Conservation (phyloP, 352 stramenopile genomes). For the Blastocystis sp. region DNA sequence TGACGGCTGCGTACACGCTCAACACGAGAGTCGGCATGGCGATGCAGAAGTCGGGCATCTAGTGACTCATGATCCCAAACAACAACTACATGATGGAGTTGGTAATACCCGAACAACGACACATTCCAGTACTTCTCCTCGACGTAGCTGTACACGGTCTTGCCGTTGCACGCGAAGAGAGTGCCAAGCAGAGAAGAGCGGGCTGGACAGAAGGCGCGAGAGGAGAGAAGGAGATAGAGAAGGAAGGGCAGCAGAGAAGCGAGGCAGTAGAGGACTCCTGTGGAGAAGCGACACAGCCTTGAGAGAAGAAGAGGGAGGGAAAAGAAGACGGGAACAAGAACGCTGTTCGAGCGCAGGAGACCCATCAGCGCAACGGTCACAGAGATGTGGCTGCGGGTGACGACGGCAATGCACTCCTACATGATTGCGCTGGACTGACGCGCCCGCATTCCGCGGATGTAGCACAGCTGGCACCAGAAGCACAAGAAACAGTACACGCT, state of each 20-base stretch:
- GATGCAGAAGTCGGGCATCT: slow-evolving; percentile 18
- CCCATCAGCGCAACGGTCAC: not conserved
- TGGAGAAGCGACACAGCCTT: not conserved
- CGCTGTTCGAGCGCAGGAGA: slow-evolving; percentile 23
- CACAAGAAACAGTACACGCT: not conserved
- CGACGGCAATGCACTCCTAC: no score
- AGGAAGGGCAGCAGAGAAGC: not conserved
- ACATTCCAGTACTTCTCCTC: slow-evolving; percentile 69
- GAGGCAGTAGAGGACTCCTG: not conserved
- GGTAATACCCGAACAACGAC: slow-evolving; percentile 39
- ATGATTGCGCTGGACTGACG: no score
- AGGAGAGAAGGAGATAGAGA: not conserved
- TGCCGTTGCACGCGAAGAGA: slow-evolving; percentile 28
- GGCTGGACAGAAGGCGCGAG: not conserved
- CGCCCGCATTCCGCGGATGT: not conserved
- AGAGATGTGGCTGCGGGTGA: not conserved
- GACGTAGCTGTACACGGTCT: slow-evolving; percentile 22
- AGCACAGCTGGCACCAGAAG: not conserved
- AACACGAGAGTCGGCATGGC: slow-evolving; percentile 19
- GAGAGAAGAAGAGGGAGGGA: not conserved
- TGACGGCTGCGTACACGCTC: no score
- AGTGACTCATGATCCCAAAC: not conserved
- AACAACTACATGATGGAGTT: not conserved
- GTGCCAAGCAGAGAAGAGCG: not conserved
- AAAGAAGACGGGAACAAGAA: slow-evolving; percentile 3